These are phyloP conservation scores for Rubroshorea leprosula DNA, from an alignment of 345 rosid species.

Conservation along the genomic window DNA sequence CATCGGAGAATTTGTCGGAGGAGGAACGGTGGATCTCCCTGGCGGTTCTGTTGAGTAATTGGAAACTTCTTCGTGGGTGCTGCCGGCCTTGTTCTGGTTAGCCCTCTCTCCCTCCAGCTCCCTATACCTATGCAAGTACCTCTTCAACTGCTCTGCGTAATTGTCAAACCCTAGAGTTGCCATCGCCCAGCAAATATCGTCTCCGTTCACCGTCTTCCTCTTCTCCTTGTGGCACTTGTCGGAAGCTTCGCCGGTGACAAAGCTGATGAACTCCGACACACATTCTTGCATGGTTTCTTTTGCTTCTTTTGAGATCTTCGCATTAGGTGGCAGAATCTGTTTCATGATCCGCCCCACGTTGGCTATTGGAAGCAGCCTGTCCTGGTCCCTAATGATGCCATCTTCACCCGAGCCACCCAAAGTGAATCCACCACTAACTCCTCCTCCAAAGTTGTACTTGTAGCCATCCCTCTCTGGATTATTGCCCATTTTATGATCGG, in stretches of 20 bases:
- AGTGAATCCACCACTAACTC: conserved; percentile 10
- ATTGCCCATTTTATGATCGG: conserved; percentile 23
- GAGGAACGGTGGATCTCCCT: conserved; percentile 4
- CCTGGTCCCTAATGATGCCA: conserved; percentile 52
- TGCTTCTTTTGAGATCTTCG: conserved; percentile 68
- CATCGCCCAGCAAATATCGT: conserved; percentile 70
- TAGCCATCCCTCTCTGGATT: conserved; percentile 16
- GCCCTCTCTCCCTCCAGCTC: conserved; percentile 53
- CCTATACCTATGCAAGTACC: conserved; percentile 43
- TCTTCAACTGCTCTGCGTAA: conserved; percentile 47
- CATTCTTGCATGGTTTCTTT: conserved; percentile 81
- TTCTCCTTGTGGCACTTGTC: conserved; percentile 71
- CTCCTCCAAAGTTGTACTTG: conserved; percentile 21
- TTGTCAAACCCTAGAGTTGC: conserved; percentile 66
- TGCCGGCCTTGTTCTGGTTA: conserved; percentile 28
- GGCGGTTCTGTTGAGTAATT: conserved; percentile 4
- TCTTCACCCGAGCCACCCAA: conserved; percentile 28
- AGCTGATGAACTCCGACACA: conserved; percentile 73
- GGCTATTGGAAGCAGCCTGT: conserved; percentile 61
- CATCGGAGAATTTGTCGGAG: too few species aligned
- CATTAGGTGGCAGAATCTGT: conserved; percentile 60
- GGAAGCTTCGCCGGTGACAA: conserved; percentile 67
- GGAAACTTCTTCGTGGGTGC: conserved; percentile 1
- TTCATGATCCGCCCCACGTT: conserved; percentile 76
- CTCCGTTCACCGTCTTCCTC: conserved; percentile 64